A percentile compares a stretch with the other conserved stretches of the same genome.
These are phyloP conservation scores for Ochetophila trinervis DNA, from an alignment of 306 rosid species.

Conservation along the genomic window DNA sequence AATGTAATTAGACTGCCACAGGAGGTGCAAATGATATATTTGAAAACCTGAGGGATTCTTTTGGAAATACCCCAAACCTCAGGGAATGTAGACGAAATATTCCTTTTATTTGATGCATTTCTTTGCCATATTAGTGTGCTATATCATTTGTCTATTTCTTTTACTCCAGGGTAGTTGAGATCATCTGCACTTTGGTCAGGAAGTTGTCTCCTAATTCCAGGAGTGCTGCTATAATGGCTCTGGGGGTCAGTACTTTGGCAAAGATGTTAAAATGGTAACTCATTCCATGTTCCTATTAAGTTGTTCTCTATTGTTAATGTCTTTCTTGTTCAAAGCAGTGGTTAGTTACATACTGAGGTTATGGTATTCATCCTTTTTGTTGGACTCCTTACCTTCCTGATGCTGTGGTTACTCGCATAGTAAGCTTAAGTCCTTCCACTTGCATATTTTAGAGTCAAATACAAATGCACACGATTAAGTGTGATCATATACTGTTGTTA, in stretches of 20 bases:
- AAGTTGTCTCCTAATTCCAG: conserved; percentile 55
- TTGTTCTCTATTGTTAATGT: background rate
- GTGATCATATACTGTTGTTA: background rate
- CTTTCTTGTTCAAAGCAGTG: background rate
- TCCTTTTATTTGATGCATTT: too few relatives aligned
- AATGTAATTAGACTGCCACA: too few relatives aligned
- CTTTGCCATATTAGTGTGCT: conserved; percentile 5
- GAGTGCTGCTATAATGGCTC: conserved; percentile 70
- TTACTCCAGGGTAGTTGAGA: conserved; percentile 68
- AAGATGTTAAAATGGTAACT: conserved; percentile 73
- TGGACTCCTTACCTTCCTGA: background rate
- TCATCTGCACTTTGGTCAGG: conserved; percentile 66
- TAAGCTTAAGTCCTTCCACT: background rate
- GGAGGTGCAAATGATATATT: too few relatives aligned
- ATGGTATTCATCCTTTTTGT: background rate
- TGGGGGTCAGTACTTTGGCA: conserved; percentile 68
- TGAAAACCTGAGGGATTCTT: too few relatives aligned
- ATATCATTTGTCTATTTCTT: conserved; percentile 15
- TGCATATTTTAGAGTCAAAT: background rate
- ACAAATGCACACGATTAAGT: background rate
- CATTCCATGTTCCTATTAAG: conserved; percentile 18
- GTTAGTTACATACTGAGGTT: background rate
- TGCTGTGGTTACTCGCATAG: background rate
- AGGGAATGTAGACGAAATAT: too few relatives aligned
- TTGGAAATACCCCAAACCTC: too few relatives aligned